phyloP scores from a whole-genome alignment of 805 yeast genomes.

The Wickerhamia fluorescens region DNA sequence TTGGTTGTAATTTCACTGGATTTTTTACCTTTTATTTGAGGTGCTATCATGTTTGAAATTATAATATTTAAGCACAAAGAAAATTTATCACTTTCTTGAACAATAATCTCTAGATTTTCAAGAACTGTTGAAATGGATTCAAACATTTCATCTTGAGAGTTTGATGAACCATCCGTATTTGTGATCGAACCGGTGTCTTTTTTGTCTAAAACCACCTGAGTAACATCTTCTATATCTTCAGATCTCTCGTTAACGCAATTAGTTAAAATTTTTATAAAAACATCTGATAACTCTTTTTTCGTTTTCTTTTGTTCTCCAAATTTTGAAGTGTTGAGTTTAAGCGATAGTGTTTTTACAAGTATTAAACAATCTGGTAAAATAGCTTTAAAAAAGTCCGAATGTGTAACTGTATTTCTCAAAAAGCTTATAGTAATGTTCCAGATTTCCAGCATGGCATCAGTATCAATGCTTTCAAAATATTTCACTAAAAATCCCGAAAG shows the following conservation, averaged over 20 bases:
- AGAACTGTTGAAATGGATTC: slow-evolving; percentile 25
- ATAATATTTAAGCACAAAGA: slow-evolving; percentile 43
- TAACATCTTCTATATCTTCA: no score
- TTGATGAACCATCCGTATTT: slow-evolving; percentile 10
- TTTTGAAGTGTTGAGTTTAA: slow-evolving; percentile 51
- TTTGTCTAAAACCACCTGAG: no score
- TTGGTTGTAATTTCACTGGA: slow-evolving; percentile 30
- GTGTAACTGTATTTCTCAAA: slow-evolving; percentile 49
- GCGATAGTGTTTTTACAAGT: slow-evolving; percentile 44
- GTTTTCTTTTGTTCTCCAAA: slow-evolving; percentile 56
- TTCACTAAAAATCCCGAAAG: slow-evolving; percentile 48
- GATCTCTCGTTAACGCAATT: no score
- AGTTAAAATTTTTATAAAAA: slow-evolving; percentile 24
- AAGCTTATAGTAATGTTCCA: slow-evolving; percentile 56
- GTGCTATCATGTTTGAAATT: slow-evolving; percentile 45
- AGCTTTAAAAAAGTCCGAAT: slow-evolving; percentile 39
- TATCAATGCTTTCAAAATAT: slow-evolving; percentile 62
- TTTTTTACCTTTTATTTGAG: slow-evolving; percentile 43
- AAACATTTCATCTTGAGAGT: slow-evolving; percentile 6
- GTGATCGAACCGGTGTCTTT: no score
- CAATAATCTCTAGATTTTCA: slow-evolving; percentile 29
- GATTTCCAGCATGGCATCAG: slow-evolving; percentile 73
- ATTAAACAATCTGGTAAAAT: slow-evolving; percentile 49
- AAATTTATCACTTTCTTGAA: slow-evolving; percentile 59
- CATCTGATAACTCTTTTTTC: slow-evolving; percentile 48